A percentile compares a stretch with the other conserved stretches of the same genome.
Evolutionary conservation across 2,329 filamentous ascomycete genomes (phyloP).

Genomic region (Fusarium piperis): DNA sequence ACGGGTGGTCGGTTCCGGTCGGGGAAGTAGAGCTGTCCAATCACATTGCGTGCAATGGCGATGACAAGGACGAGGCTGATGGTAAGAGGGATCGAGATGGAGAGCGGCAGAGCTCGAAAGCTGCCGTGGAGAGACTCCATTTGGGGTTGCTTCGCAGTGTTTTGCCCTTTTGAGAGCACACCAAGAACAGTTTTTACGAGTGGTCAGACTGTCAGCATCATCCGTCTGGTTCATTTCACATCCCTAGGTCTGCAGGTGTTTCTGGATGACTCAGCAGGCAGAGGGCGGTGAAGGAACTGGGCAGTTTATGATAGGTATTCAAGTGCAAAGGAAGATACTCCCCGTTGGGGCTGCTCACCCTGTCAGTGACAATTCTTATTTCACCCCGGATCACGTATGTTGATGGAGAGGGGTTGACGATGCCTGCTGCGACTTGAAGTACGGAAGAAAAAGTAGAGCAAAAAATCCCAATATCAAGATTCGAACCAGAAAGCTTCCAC

Average conservation of each 20-base stretch:
- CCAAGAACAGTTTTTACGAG: not conserved
- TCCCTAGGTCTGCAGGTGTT: not conserved
- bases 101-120: conserved; percentile 11
- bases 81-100: conserved; percentile 49
- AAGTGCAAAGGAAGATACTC: not conserved
- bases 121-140: conserved; percentile 10
- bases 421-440: not conserved
- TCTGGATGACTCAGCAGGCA: no score
- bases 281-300: not conserved
- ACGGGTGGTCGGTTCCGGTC: conserved; percentile 83
- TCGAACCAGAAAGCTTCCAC: not conserved
- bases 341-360: not conserved
- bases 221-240: not conserved
- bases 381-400: not conserved
- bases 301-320: not conserved
- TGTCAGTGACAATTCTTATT: not conserved
- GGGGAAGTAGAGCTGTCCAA: conserved; percentile 80
- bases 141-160: not conserved
- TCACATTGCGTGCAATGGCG: conserved; percentile 78
- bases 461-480: not conserved
- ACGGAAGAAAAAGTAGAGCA: not conserved
- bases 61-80: conserved; percentile 56
- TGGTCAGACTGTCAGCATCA: not conserved
- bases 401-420: no score
- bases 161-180: not conserved